phyloP scores from a whole-genome alignment of 441 rosid species.

The Arabidopsis hybrid region DNA sequence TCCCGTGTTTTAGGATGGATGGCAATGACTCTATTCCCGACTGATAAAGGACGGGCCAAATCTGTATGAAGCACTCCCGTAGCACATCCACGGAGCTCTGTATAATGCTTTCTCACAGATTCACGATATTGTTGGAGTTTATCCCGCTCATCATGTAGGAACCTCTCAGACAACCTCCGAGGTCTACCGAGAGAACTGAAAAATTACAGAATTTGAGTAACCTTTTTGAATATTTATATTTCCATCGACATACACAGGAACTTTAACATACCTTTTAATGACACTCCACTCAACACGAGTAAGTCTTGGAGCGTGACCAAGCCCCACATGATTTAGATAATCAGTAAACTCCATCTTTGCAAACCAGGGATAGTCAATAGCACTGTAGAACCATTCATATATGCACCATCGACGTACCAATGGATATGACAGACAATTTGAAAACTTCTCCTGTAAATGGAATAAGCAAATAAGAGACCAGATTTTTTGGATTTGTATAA shows the following conservation, averaged over 20 bases:
- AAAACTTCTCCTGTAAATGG: conserved; percentile 69
- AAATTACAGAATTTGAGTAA: conserved; percentile 32
- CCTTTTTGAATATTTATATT: conserved; percentile 12
- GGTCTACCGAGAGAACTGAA: conserved; percentile 97
- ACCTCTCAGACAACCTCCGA: conserved; percentile 89
- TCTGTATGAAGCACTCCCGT: conserved; percentile 88
- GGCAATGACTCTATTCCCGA: conserved; percentile 88
- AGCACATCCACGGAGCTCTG: conserved; percentile 68
- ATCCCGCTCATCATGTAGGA: conserved; percentile 79
- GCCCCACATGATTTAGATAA: conserved; percentile 92
- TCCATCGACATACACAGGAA: conserved; percentile 17
- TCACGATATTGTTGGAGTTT: conserved; percentile 89
- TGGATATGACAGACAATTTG: conserved; percentile 68
- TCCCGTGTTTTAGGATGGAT: conserved; percentile 91
- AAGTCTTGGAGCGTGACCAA: conserved; percentile 90
- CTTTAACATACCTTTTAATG: conserved; percentile 72
- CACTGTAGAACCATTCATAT: conserved; percentile 98
- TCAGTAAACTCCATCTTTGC: conserved; percentile 92
- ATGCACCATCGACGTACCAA: conserved; percentile 84
- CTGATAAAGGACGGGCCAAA: conserved; percentile 87
- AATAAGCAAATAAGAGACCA: conserved; percentile 31
- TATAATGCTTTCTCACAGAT: conserved; percentile 84
- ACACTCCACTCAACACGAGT: conserved; percentile 99
- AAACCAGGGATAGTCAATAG: conserved; percentile 99
- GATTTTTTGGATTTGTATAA: conserved; percentile 15